phyloP scores from a whole-genome alignment of 2,329 filamentous ascomycete genomes.

The Alternaria burnsii region DNA sequence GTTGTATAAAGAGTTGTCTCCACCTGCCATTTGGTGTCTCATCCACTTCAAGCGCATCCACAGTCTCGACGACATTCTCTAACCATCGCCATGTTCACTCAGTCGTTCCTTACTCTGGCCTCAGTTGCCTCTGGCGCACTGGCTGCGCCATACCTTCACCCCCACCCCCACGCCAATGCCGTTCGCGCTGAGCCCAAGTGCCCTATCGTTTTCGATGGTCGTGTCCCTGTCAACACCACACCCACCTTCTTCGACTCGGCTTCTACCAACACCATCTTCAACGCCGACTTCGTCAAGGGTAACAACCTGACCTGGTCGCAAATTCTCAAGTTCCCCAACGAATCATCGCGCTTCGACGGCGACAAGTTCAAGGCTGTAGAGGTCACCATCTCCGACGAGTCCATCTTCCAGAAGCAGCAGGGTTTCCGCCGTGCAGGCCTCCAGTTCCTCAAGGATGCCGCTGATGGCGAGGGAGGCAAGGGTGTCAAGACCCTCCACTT shows the following conservation, averaged over 20 bases:
- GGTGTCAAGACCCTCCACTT: slow-evolving; percentile 71
- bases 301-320: slow-evolving; percentile 62
- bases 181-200: slow-evolving; percentile 35
- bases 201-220: slow-evolving; percentile 51
- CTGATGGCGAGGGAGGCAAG: slow-evolving; percentile 61
- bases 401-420: slow-evolving; percentile 67
- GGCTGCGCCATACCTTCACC: slow-evolving; percentile 31
- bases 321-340: slow-evolving; percentile 59
- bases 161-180: not conserved
- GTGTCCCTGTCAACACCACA: slow-evolving; percentile 36
- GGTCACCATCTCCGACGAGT: slow-evolving; percentile 65
- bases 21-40: not conserved
- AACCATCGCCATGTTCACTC: slow-evolving; percentile 34
- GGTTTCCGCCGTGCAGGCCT: slow-evolving; percentile 70
- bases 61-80: slow-evolving; percentile 13
- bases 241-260: slow-evolving; percentile 45
- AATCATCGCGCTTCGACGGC: slow-evolving; percentile 59
- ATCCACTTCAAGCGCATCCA: slow-evolving; percentile 8
- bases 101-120: slow-evolving; percentile 29
- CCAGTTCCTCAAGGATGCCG: slow-evolving; percentile 60
- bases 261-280: slow-evolving; percentile 56
- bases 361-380: slow-evolving; percentile 57
- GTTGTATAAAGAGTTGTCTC: slow-evolving; percentile 27
- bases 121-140: slow-evolving; percentile 35
- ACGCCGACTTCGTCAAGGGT: slow-evolving; percentile 63